A percentile compares a stretch with the other conserved stretches of the same genome.
Evolutionary conservation across 805 yeast genomes (phyloP).

Genomic region (Yueomyces sp.): DNA sequence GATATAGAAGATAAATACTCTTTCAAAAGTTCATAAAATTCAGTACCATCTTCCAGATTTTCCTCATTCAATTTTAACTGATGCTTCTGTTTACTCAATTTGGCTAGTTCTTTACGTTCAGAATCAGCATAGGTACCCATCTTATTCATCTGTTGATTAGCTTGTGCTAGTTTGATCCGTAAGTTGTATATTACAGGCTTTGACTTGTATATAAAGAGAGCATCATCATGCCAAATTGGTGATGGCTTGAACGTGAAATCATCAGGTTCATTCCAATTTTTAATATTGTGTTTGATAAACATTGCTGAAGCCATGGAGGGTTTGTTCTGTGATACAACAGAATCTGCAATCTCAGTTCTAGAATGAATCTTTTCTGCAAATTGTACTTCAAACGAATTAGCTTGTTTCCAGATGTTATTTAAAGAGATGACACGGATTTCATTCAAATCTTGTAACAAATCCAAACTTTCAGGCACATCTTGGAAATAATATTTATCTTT

Average conservation of each 20-base stretch:
- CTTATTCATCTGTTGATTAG: constrained; percentile 21
- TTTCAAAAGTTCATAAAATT: constrained; percentile 30
- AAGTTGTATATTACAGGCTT: constrained; percentile 46
- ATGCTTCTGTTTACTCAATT: constrained; percentile 20
- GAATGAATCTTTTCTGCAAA: constrained; percentile 30
- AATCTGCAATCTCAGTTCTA: constrained; percentile 37
- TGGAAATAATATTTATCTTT: constrained; percentile 90
- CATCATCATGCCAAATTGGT: constrained; percentile 96
- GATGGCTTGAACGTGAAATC: constrained; percentile 82
- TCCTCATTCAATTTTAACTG: constrained; percentile 31
- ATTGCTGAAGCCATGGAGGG: constrained; percentile 72
- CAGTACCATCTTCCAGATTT: constrained; percentile 27
- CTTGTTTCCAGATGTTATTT: constrained; percentile 54
- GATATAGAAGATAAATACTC: constrained; percentile 41
- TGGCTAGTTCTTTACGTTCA: constrained; percentile 21
- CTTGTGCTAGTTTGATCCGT: constrained; percentile 35
- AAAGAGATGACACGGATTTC: constrained; percentile 62
- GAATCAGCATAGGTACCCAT: constrained; percentile 19
- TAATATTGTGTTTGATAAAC: constrained; percentile 79
- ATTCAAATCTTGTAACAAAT: constrained; percentile 69
- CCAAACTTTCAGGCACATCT: constrained; percentile 83
- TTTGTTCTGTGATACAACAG: constrained; percentile 51
- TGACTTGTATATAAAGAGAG: constrained; percentile 44
- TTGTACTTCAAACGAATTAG: constrained; percentile 47
- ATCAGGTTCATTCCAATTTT: constrained; percentile 70